Base-by-base conservation (phyloP, 2,329 filamentous ascomycete species). In the Alternaria metachromatica region DNA sequence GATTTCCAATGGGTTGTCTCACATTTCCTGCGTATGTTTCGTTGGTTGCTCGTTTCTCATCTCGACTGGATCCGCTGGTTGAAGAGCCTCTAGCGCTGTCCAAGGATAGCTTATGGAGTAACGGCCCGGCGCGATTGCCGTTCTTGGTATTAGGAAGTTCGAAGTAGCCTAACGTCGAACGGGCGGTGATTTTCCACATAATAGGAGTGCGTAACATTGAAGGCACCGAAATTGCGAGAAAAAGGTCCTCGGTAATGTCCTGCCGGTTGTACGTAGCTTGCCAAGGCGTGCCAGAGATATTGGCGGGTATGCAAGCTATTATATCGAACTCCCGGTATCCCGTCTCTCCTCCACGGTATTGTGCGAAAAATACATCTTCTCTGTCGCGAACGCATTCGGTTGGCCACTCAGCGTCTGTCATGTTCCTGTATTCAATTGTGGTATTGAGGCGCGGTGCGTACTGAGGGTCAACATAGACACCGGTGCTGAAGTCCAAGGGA, bases 371-470 rank as follows among this genome's bases (percentile, higher is more conserved):
- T 12, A 18, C 21, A 11, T 11, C 53, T 43, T 55, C 53, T 44
- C 11, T 55, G 12, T 55, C 37, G 21, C 53, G 33, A 41, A 28
- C 25, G 11, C 53, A 55, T 26, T 41, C 33, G 53, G 30, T 44
- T 20, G 53, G 53, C 33, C 33, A 55, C 12, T 44, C 53, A n/a
- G 53, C 21, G 18, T 21, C 33, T 13, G 37, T 43, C 33, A 55
- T 44, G 21, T 55, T 44, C 53, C 21, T 3, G 13, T 55, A 55
- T 28, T 21, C 33, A 11, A 55, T 25, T 11, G 53, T 44, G n/a
- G 53, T 55, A 23, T 55, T 55, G 53, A 55, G 25, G 53, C 53
- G 53, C 4, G 53, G 53, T n/a, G 23, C 53, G 21, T 55, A 55
- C 18, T 55, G 53, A 43, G 33, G 23, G 13, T 55, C 53, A 13